A percentile compares a stretch with the other conserved stretches of the same genome.
Evolutionary conservation across 441 rosid species (phyloP).

Genomic region (Populus hybrid): DNA sequence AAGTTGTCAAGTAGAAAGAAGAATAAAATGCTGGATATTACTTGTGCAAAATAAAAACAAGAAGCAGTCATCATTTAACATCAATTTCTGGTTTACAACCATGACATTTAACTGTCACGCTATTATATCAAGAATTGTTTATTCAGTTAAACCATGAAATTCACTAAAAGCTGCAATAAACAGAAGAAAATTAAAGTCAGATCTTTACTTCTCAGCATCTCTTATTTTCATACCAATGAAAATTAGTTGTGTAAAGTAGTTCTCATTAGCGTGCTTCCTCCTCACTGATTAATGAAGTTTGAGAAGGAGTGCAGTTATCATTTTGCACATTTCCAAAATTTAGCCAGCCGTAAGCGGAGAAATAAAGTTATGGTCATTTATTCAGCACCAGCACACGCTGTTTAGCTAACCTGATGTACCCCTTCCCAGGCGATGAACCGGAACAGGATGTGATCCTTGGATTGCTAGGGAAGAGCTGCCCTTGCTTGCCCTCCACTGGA

Average conservation of each 20-base stretch:
- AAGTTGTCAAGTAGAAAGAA: neutral
- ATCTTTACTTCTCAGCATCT: no score
- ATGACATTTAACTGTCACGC: no score
- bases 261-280: slow-evolving; percentile 2
- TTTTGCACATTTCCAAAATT: neutral
- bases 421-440: slow-evolving; percentile 60
- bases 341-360: slow-evolving; percentile 26
- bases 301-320: neutral
- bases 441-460: slow-evolving; percentile 45
- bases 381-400: neutral
- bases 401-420: slow-evolving; percentile 50
- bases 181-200: neutral
- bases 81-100: slow-evolving; percentile 9
- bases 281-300: neutral
- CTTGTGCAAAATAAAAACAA: neutral
- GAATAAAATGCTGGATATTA: neutral
- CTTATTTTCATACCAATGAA: no score
- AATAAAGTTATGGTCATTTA: neutral
- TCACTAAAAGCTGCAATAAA: neutral
- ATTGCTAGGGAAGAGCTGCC: slow-evolving; percentile 24
- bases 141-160: neutral
- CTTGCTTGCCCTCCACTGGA: slow-evolving; percentile 56
- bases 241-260: neutral
- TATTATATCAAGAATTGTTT: no score
- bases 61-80: neutral